Conservation (phyloP, 2,329 filamentous ascomycete genomes). For the Colletotrichum sojae region DNA sequence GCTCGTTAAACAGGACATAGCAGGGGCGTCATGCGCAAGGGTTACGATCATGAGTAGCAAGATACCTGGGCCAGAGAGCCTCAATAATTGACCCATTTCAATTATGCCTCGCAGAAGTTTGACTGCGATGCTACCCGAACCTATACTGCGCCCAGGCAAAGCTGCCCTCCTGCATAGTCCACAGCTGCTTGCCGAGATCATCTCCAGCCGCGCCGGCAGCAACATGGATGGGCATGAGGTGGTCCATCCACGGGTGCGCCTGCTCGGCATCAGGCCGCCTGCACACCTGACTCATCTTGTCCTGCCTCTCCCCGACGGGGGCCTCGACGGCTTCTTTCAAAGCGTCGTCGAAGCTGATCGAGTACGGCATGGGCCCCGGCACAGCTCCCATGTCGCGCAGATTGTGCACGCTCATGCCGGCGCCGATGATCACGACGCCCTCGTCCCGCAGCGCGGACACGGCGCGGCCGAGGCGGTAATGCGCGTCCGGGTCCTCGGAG, state of each 20-base stretch:
- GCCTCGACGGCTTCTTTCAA: conserved; percentile 54
- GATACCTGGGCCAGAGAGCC: not conserved
- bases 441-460: conserved; percentile 76
- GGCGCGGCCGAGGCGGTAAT: conserved; percentile 78
- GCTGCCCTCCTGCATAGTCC: conserved; percentile 61
- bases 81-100: conserved; percentile 25
- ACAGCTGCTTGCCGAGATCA: conserved; percentile 58
- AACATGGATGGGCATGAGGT: conserved; percentile 64
- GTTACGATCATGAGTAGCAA: no score
- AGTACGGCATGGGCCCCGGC: conserved; percentile 66
- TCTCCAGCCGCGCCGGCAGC: conserved; percentile 61
- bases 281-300: conserved; percentile 55
- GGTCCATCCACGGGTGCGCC: conserved; percentile 65
- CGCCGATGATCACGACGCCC: conserved; percentile 77
- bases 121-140: conserved; percentile 50
- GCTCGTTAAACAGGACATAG: no score
- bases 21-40: no score
- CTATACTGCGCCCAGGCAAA: conserved; percentile 64
- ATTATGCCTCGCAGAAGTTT: not conserved
- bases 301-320: conserved; percentile 54
- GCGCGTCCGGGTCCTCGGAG: conserved; percentile 74
- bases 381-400: conserved; percentile 66
- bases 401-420: conserved; percentile 84
- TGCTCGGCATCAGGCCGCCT: conserved; percentile 61
- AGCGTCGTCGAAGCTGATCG: conserved; percentile 75